Evolutionary conservation across 441 rosid species (phyloP).

Genomic region (Melastoma candidum): DNA sequence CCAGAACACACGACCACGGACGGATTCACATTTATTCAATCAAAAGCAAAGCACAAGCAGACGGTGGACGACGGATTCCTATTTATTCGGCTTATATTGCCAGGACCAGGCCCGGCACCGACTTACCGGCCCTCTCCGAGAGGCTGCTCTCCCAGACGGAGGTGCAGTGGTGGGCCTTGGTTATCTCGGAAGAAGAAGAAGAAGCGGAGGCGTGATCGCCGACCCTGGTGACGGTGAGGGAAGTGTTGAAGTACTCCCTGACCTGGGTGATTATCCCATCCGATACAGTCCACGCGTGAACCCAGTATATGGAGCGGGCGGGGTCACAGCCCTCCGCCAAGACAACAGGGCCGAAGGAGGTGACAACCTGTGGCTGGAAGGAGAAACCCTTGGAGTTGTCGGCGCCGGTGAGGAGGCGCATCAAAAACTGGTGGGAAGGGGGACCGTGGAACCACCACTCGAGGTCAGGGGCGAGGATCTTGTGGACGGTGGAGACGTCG

Average conservation of each 20-base stretch:
- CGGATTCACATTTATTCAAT: too few relatives aligned
- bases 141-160: constrained; percentile 32
- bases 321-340: constrained; percentile 51
- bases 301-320: constrained; percentile 40
- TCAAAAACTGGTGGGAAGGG: constrained; percentile 31
- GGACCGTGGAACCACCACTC: constrained; percentile 52
- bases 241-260: constrained; percentile 36
- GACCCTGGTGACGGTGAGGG: constrained; percentile 25
- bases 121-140: constrained; percentile 19
- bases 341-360: constrained; percentile 40
- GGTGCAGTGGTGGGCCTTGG: constrained; percentile 13
- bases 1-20: too few relatives aligned
- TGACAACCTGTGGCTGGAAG: constrained; percentile 19
- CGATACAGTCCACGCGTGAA: constrained; percentile 63
- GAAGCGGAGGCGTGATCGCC: constrained; percentile 10
- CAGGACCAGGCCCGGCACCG: constrained; percentile 33
- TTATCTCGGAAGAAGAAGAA: background rate
- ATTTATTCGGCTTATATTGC: constrained; percentile 16
- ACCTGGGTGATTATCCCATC: constrained; percentile 61
- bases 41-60: too few relatives aligned
- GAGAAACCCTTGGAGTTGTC: constrained; percentile 12
- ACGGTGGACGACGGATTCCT: too few relatives aligned
- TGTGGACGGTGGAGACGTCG: constrained; percentile 24
- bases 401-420: constrained; percentile 29
- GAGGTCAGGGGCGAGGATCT: constrained; percentile 25